Evolutionary conservation across 371 early-diverging fungal genomes (phyloP).

Genomic region (Actinomortierella ambigua): DNA sequence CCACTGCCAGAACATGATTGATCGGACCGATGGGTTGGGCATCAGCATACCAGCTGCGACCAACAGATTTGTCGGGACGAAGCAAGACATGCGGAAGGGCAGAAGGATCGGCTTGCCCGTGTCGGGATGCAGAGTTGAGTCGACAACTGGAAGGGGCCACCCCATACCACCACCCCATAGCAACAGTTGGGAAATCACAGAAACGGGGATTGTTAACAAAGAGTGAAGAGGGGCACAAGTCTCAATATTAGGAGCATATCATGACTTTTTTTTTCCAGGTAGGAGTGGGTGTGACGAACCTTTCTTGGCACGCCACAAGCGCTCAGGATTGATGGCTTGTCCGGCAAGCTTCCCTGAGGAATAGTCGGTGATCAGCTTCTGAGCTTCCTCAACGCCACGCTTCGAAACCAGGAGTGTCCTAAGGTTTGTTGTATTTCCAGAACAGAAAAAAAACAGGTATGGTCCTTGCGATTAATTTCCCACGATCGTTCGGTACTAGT

Average conservation of each 20-base stretch:
- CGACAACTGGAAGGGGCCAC: slow-evolving; percentile 57
- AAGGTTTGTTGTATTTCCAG: not conserved
- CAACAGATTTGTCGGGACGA: slow-evolving; percentile 85
- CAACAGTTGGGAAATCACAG: too few species aligned
- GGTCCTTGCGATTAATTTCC: too few species aligned
- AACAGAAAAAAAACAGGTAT: not conserved
- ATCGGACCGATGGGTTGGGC: slow-evolving; percentile 78
- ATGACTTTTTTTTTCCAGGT: slow-evolving; percentile 8
- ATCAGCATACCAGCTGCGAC: slow-evolving; percentile 82
- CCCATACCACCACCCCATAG: too few species aligned
- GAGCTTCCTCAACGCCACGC: slow-evolving; percentile 60
- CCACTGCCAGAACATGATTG: slow-evolving; percentile 87
- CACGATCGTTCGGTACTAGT: too few species aligned
- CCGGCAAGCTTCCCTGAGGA: slow-evolving; percentile 49
- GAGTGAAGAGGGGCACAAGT: not conserved
- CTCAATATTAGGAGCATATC: not conserved
- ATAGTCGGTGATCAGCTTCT: slow-evolving; percentile 62
- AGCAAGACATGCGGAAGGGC: slow-evolving; percentile 85
- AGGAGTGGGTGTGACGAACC: too few species aligned
- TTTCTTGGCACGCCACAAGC: slow-evolving; percentile 77
- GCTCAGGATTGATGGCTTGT: slow-evolving; percentile 48
- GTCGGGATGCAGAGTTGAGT: slow-evolving; percentile 83
- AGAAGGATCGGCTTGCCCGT: slow-evolving; percentile 79
- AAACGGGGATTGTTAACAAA: slow-evolving; percentile 4
- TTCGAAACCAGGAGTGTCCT: slow-evolving; percentile 70